phyloP scores from a whole-genome alignment of 768 basidiomycete genomes.

The Tylopilus cervinicoccineus region DNA sequence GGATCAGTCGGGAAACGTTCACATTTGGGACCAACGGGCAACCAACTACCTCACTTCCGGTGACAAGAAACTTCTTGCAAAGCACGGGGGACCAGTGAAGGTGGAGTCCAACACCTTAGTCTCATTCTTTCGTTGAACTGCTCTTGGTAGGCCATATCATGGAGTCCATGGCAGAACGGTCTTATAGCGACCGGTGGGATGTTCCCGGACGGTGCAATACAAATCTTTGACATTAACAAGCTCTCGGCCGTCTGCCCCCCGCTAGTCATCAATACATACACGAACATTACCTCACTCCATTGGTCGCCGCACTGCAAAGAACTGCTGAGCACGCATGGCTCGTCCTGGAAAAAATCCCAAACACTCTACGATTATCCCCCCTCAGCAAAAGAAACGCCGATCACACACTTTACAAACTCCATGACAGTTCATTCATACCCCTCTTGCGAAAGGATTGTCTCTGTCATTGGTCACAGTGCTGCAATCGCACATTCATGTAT shows the following conservation, averaged over 20 bases:
- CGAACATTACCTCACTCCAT: constrained; percentile 57
- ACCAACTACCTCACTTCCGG: constrained; percentile 27
- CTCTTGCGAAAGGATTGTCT: constrained; percentile 46
- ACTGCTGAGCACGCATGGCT: constrained; percentile 74
- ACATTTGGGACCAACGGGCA: constrained; percentile 43
- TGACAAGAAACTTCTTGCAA: constrained; percentile 37
- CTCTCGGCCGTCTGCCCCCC: constrained; percentile 45
- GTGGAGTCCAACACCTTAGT: constrained; percentile 17
- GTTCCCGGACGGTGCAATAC: constrained; percentile 56
- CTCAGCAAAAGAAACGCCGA: constrained; percentile 19
- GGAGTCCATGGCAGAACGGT: constrained; percentile 71
- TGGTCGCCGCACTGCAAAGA: constrained; percentile 83
- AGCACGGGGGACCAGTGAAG: constrained; percentile 43
- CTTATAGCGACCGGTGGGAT: constrained; percentile 66
- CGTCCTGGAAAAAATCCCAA: constrained; percentile 26
- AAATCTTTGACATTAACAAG: constrained; percentile 45
- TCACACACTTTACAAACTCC: constrained; percentile 35
- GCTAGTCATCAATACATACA: constrained; percentile 39
- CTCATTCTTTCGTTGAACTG: background rate
- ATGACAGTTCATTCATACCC: constrained; percentile 54
- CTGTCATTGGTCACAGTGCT: constrained; percentile 52
- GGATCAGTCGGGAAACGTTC: constrained; percentile 38
- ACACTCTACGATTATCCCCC: constrained; percentile 14
- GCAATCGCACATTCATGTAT: constrained; percentile 59
- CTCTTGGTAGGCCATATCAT: constrained; percentile 54